Evolutionary conservation across 176 grass and related monocot genomes (phyloP).

Genomic region (Poa annua): DNA sequence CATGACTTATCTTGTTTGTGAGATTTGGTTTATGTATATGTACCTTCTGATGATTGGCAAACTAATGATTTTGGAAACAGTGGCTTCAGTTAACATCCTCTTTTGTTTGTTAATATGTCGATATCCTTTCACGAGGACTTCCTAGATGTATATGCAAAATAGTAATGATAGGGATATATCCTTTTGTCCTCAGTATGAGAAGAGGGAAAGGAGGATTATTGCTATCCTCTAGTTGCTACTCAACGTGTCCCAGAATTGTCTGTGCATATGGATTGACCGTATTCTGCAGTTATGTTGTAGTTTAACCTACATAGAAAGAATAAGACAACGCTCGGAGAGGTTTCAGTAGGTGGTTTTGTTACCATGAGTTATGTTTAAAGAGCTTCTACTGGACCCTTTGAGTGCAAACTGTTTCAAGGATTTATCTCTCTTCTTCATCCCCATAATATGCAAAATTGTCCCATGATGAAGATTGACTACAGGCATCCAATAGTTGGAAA

Average conservation of each 20-base stretch:
- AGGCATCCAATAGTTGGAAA: constrained; percentile 1
- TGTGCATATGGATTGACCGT: neutral
- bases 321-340: neutral
- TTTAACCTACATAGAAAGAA: constrained; percentile 16
- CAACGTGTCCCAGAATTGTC: neutral
- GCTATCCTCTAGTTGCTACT: constrained; percentile 27
- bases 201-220: constrained; percentile 1
- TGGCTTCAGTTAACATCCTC: constrained; percentile 46
- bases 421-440: neutral
- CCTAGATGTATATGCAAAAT: constrained; percentile 41
- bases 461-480: constrained; percentile 1
- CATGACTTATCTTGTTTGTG: constrained; percentile 47
- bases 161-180: constrained; percentile 34
- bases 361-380: neutral
- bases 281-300: constrained; percentile 4
- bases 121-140: constrained; percentile 33
- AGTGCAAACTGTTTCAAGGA: neutral
- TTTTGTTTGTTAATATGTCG: constrained; percentile 61
- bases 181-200: neutral
- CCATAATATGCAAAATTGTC: neutral
- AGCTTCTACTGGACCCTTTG: neutral
- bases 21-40: constrained; percentile 24
- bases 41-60: constrained; percentile 34
- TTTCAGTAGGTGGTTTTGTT: constrained; percentile 3
- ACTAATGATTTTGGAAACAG: constrained; percentile 47